Percentiles rank a stretch among this genome's conserved stretches.
Evolutionary conservation across 495 filamentous ascomycete species (phyloP).

Genomic region (Tuber indicum): DNA sequence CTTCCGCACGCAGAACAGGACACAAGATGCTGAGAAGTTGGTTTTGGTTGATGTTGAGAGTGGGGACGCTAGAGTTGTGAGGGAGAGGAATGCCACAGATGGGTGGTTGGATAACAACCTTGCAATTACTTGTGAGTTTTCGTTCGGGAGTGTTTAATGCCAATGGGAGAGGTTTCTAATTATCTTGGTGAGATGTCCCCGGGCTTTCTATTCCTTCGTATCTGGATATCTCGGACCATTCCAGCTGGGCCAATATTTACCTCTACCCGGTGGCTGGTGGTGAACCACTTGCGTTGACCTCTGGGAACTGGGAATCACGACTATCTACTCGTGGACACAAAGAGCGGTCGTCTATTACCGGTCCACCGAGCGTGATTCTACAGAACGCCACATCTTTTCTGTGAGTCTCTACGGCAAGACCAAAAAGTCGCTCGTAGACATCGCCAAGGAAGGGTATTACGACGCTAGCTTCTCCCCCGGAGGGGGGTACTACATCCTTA

Average conservation of each 20-base stretch:
- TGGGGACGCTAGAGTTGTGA: constrained; percentile 43
- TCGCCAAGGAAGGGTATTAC: constrained; percentile 49
- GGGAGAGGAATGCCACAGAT: constrained; percentile 51
- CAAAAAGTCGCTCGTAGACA: constrained; percentile 49
- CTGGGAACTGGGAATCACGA: constrained; percentile 52
- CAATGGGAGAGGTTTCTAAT: constrained; percentile 16
- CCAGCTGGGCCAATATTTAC: constrained; percentile 54
- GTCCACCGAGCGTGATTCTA: constrained; percentile 52
- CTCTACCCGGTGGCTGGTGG: constrained; percentile 50
- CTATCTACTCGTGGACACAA: constrained; percentile 50
- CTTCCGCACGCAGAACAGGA: constrained; percentile 54
- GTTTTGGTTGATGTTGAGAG: constrained; percentile 47
- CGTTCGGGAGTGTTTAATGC: not conserved
- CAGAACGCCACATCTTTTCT: constrained; percentile 41
- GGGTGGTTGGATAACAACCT: constrained; percentile 55
- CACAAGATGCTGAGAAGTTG: constrained; percentile 53
- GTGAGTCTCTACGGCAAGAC: constrained; percentile 45
- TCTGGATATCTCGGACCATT: constrained; percentile 53
- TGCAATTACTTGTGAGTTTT: constrained; percentile 44
- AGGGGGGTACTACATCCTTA: constrained; percentile 53
- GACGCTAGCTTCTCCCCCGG: constrained; percentile 51
- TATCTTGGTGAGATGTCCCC: constrained; percentile 41
- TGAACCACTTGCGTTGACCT: constrained; percentile 48
- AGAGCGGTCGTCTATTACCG: constrained; percentile 53
- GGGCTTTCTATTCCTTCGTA: constrained; percentile 45